phyloP scores from a whole-genome alignment of 371 early-diverging fungal species.

The Dichotomocladium elegans region DNA sequence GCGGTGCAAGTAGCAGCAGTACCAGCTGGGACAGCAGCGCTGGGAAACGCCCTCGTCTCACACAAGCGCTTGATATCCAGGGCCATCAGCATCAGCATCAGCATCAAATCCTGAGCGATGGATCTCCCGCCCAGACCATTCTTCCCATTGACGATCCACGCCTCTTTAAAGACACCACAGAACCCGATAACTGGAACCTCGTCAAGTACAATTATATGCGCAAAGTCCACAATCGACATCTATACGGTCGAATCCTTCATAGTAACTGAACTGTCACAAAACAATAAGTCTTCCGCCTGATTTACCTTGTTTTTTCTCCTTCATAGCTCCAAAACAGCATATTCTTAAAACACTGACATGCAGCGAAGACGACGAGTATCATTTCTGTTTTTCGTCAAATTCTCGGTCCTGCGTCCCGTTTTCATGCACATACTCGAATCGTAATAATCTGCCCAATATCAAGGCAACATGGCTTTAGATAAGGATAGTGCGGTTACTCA shows the following conservation, averaged over 20 bases:
- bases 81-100: too few species aligned
- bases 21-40: too few species aligned
- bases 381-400: conserved; percentile 14
- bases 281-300: too few species aligned
- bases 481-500: neutral
- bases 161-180: neutral
- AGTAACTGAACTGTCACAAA: too few species aligned
- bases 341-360: neutral
- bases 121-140: too few species aligned
- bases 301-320: neutral
- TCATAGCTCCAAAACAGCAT: neutral
- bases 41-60: too few species aligned
- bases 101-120: too few species aligned
- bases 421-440: conserved; percentile 13
- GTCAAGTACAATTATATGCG: neutral
- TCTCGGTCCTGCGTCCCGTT: conserved; percentile 10
- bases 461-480: neutral
- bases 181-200: neutral
- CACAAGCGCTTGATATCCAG: too few species aligned
- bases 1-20: too few species aligned
- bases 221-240: neutral
- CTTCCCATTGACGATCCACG: neutral
- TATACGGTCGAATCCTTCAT: neutral
- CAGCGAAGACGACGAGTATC: conserved; percentile 2
- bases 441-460: too few species aligned